phyloP scores from a whole-genome alignment of 1,284 basidiomycete genomes.

The Quambalaria eucalypti region DNA sequence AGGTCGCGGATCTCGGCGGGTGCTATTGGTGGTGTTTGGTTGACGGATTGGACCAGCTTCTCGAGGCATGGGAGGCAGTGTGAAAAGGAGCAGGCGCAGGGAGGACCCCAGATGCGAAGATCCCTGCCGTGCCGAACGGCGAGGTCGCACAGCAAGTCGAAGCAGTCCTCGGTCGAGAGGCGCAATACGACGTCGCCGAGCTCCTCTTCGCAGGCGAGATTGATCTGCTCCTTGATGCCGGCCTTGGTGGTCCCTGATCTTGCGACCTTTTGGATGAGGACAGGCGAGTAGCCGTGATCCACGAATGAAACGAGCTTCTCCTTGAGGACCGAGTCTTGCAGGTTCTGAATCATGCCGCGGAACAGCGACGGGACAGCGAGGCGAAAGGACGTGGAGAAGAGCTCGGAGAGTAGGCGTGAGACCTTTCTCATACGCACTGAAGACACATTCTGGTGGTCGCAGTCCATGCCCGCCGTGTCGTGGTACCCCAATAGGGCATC shows the following conservation, averaged over 20 bases:
- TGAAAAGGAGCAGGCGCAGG: constrained; percentile 20
- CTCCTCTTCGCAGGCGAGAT: constrained; percentile 11
- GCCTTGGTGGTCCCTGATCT: neutral
- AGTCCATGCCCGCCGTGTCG: neutral
- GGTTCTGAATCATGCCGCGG: constrained; percentile 4
- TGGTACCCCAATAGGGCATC: neutral
- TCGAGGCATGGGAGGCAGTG: constrained; percentile 15
- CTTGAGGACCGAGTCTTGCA: constrained; percentile 12
- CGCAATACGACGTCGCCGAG: constrained; percentile 11
- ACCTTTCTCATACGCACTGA: constrained; percentile 4
- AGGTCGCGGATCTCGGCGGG: constrained; percentile 5
- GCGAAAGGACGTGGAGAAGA: constrained; percentile 9
- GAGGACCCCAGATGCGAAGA: constrained; percentile 13
- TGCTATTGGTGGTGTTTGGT: constrained; percentile 5
- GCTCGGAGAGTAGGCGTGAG: constrained; percentile 6
- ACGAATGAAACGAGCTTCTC: constrained; percentile 13
- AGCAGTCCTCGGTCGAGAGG: constrained; percentile 16
- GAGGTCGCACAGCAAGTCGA: constrained; percentile 19
- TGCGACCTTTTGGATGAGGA: constrained; percentile 6
- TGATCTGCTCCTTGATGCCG: constrained; percentile 10
- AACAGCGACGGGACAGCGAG: constrained; percentile 8
- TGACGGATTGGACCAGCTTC: constrained; percentile 7
- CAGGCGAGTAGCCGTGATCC: too few relatives aligned
- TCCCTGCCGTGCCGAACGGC: constrained; percentile 13
- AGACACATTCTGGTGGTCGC: constrained; percentile 4